phyloP scores from a whole-genome alignment of 805 yeast species.

The Pichia californica region DNA sequence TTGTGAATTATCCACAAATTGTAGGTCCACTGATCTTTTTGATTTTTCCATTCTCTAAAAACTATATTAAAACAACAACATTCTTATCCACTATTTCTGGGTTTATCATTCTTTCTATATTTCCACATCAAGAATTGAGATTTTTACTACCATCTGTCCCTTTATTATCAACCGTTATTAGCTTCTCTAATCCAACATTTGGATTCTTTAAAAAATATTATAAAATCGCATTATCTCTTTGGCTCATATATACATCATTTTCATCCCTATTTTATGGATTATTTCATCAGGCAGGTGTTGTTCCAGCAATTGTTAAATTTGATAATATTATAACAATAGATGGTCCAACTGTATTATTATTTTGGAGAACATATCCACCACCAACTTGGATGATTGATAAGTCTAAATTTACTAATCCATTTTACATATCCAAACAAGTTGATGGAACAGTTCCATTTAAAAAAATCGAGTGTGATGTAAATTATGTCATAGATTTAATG shows the following conservation, averaged over 20 bases:
- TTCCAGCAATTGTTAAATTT: slow-evolving; percentile 52
- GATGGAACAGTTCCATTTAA: slow-evolving; percentile 13
- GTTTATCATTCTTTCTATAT: slow-evolving; percentile 49
- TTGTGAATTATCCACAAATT: slow-evolving; percentile 72
- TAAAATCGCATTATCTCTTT: slow-evolving; percentile 30
- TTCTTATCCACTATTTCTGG: slow-evolving; percentile 60
- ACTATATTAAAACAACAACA: slow-evolving; percentile 46
- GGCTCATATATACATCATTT: slow-evolving; percentile 60
- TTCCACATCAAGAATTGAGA: slow-evolving; percentile 93
- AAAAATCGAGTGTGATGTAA: neutral
- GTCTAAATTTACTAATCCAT: neutral
- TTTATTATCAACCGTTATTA: slow-evolving; percentile 49
- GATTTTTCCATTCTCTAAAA: slow-evolving; percentile 35
- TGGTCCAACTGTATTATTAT: slow-evolving; percentile 37
- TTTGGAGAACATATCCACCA: slow-evolving; percentile 95
- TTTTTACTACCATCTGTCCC: slow-evolving; percentile 80
- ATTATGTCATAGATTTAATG: slow-evolving; percentile 32
- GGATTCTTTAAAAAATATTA: slow-evolving; percentile 6
- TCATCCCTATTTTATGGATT: slow-evolving; percentile 68
- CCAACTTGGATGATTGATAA: slow-evolving; percentile 66
- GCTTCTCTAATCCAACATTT: slow-evolving; percentile 13
- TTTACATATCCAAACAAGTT: slow-evolving; percentile 15
- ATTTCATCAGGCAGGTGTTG: slow-evolving; percentile 85
- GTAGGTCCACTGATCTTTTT: slow-evolving; percentile 66
- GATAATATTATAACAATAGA: slow-evolving; percentile 12